Conservation (phyloP, 108 stramenopile genomes). For the Nitzschia sp. region DNA sequence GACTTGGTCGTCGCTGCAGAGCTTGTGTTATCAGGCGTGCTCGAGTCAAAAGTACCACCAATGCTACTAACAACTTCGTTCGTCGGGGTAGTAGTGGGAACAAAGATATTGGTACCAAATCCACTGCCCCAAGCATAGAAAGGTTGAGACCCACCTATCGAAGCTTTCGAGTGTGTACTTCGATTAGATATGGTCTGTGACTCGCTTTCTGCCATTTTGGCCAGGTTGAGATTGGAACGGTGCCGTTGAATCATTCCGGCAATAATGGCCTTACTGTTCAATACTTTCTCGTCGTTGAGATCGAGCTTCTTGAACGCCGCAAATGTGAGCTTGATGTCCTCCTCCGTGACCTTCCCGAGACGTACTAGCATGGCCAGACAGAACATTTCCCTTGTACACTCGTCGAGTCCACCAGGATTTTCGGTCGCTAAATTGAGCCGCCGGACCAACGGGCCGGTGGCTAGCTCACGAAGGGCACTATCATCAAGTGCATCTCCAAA, state of each 20-base stretch:
- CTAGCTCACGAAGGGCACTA: conserved; percentile 79
- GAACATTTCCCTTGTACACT: conserved; percentile 92
- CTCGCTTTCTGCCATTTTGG: not conserved
- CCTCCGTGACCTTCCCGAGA: conserved; percentile 83
- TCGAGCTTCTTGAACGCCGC: conserved; percentile 83
- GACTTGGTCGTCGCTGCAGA: no score
- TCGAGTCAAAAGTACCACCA: not conserved
- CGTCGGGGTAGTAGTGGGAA: not conserved
- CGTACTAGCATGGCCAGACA: conserved; percentile 89
- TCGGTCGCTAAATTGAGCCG: conserved; percentile 72
- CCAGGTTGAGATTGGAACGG: not conserved
- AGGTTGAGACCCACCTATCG: not conserved
- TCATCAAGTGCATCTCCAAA: conserved; percentile 86
- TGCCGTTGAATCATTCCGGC: conserved; percentile 49
- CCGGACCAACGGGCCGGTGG: conserved; percentile 81
- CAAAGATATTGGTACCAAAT: not conserved
- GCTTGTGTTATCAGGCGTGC: no score
- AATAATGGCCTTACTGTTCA: conserved; percentile 61
- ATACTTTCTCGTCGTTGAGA: conserved; percentile 69
- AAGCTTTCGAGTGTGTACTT: not conserved
- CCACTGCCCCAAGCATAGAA: not conserved
- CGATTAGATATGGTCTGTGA: not conserved
- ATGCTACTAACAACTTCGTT: not conserved
- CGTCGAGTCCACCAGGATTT: conserved; percentile 69
- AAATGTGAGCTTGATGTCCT: conserved; percentile 81